A percentile compares a stretch with the other conserved stretches of the same genome.
phyloP scores from a whole-genome alignment of 1,284 basidiomycete genomes.

The Puccinia coronata region DNA sequence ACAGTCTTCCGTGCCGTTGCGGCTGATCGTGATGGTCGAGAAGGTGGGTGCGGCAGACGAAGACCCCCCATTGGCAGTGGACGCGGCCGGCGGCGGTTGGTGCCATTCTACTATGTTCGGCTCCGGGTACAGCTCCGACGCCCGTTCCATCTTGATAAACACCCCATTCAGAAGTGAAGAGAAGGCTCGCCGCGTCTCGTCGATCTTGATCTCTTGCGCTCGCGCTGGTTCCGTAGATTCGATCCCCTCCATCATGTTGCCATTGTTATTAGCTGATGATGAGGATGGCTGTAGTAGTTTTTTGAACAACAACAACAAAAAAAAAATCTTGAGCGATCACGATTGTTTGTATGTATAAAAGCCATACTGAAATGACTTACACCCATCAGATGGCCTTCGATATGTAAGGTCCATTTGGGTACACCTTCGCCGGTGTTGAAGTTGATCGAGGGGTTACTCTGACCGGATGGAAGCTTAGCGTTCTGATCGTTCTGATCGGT shows the following conservation, averaged over 20 bases:
- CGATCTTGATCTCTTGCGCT: conserved; percentile 7
- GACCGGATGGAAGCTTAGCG: too few relatives aligned
- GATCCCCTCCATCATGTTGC: neutral
- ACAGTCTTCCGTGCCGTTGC: conserved; percentile 41
- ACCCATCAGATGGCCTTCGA: conserved; percentile 27
- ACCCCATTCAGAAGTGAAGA: conserved; percentile 17
- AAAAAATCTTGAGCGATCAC: too few relatives aligned
- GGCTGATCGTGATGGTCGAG: conserved; percentile 33
- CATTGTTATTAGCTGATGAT: neutral
- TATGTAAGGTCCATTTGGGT: conserved; percentile 48
- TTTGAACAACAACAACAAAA: too few relatives aligned
- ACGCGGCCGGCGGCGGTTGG: neutral
- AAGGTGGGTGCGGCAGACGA: neutral
- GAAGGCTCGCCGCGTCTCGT: conserved; percentile 21
- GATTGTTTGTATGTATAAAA: too few relatives aligned
- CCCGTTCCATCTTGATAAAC: conserved; percentile 31
- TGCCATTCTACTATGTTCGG: conserved; percentile 48
- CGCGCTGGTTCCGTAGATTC: neutral
- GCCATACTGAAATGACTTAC: too few relatives aligned
- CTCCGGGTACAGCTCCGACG: conserved; percentile 41
- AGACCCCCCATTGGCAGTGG: neutral
- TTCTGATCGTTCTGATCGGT: too few relatives aligned
- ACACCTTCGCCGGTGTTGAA: conserved; percentile 29
- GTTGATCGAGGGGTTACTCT: neutral
- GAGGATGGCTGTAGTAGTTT: neutral